phyloP scores from a whole-genome alignment of 345 rosid species.

The Xanthoceras sorbifolium region DNA sequence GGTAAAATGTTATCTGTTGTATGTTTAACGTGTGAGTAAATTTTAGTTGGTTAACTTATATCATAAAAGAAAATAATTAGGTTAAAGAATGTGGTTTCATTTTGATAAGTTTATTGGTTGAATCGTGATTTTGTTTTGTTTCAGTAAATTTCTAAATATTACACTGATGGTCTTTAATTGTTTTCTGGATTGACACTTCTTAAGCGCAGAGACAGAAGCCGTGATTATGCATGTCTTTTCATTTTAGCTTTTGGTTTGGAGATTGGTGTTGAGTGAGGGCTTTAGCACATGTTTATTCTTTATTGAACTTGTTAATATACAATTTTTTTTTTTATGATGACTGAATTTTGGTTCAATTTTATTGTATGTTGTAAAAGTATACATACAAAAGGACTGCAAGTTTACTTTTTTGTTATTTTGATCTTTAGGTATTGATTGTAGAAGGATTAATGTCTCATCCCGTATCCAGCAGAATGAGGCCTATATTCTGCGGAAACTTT shows the following conservation, averaged over 20 bases:
- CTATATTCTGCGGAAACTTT: conserved; percentile 92
- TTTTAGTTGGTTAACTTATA: no score
- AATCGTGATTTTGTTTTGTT: background rate
- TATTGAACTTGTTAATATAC: no score
- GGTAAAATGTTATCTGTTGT: no score
- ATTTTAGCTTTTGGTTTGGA: background rate
- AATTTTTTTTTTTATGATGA: no score
- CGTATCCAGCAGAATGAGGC: conserved; percentile 56
- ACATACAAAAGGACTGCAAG: background rate
- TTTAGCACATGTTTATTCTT: no score
- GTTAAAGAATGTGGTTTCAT: no score
- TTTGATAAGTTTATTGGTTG: background rate
- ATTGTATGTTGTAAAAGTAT: no score
- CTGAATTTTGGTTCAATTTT: no score
- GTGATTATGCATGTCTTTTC: no score
- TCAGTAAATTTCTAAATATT: background rate
- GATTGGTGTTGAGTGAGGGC: background rate
- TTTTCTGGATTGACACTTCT: background rate
- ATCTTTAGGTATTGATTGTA: background rate
- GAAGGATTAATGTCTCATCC: background rate
- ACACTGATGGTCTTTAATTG: background rate
- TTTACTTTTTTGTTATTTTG: background rate
- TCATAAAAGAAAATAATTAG: no score
- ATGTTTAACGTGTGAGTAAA: no score
- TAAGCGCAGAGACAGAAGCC: background rate